phyloP scores from a whole-genome alignment of 768 basidiomycete genomes.

The Russula vinacea region DNA sequence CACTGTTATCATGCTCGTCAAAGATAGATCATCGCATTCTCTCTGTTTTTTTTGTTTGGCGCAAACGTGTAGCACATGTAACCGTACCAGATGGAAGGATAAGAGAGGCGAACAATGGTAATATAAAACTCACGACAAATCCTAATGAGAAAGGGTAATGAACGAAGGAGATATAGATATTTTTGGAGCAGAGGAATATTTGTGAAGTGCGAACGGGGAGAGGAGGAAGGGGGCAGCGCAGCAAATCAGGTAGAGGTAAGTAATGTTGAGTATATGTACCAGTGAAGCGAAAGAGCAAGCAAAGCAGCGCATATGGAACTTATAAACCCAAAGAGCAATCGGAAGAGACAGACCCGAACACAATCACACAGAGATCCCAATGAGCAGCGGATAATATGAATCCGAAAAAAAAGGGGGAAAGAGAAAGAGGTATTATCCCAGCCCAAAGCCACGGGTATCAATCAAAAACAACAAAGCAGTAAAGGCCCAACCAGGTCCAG shows the following conservation, averaged over 20 bases:
- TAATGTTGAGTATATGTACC: slow-evolving; percentile 6
- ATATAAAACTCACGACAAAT: slow-evolving; percentile 23
- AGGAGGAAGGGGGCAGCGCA: background rate
- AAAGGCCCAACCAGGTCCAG: background rate
- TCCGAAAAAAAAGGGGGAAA: background rate
- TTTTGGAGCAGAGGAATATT: background rate
- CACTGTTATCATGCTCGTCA: background rate
- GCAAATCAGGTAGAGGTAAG: slow-evolving; percentile 1
- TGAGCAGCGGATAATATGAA: slow-evolving; percentile 8
- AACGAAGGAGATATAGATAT: slow-evolving; percentile 2
- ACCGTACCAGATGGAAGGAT: background rate
- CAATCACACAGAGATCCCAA: slow-evolving; percentile 12
- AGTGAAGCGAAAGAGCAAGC: background rate
- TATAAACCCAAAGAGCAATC: slow-evolving; percentile 14
- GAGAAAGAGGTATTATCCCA: slow-evolving; percentile 15
- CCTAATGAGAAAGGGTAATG: slow-evolving; percentile 4
- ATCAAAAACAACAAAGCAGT: slow-evolving; percentile 3
- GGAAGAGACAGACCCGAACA: slow-evolving; percentile 2
- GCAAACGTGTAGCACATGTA: slow-evolving; percentile 1
- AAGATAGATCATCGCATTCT: background rate
- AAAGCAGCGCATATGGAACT: slow-evolving; percentile 9
- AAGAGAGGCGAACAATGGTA: background rate
- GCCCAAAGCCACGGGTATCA: slow-evolving; percentile 9
- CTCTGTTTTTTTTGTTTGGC: slow-evolving; percentile 1
- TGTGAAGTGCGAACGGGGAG: background rate